Conservation (phyloP, 2,329 filamentous ascomycete species). For the Calonectria leucothoes region DNA sequence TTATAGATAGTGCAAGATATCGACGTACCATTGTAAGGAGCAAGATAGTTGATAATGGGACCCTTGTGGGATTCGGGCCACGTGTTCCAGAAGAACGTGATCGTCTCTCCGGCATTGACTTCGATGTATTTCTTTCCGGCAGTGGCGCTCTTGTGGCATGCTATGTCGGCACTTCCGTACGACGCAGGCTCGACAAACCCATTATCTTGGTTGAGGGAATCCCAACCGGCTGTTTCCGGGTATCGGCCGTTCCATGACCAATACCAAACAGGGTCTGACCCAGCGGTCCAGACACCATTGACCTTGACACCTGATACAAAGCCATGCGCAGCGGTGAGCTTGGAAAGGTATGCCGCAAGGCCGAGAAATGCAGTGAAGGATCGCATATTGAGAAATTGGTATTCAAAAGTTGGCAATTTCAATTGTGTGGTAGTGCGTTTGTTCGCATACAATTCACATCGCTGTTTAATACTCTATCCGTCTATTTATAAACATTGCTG, state of each 20-base stretch:
- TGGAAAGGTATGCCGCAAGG: conserved; percentile 13
- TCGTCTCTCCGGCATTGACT: conserved; percentile 51
- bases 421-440: not conserved
- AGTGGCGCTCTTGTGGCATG: conserved; percentile 56
- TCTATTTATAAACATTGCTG: not conserved
- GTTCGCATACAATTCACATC: not conserved
- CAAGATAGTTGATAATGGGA: conserved; percentile 72
- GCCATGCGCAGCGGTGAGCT: conserved; percentile 27
- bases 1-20: not conserved
- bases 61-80: conserved; percentile 57
- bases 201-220: conserved; percentile 56
- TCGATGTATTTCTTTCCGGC: conserved; percentile 50
- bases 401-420: not conserved
- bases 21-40: conserved; percentile 66
- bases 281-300: conserved; percentile 25
- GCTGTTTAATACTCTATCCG: not conserved
- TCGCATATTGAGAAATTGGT: not conserved
- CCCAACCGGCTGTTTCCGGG: conserved; percentile 47
- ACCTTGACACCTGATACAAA: conserved; percentile 28
- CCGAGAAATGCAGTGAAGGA: conserved; percentile 9
- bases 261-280: conserved; percentile 27
- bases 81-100: conserved; percentile 53
- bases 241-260: conserved; percentile 10
- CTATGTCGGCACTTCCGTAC: conserved; percentile 53
- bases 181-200: conserved; percentile 59